Base-by-base conservation (phyloP, 768 basidiomycete genomes). In the Phanerochaete sordida region DNA sequence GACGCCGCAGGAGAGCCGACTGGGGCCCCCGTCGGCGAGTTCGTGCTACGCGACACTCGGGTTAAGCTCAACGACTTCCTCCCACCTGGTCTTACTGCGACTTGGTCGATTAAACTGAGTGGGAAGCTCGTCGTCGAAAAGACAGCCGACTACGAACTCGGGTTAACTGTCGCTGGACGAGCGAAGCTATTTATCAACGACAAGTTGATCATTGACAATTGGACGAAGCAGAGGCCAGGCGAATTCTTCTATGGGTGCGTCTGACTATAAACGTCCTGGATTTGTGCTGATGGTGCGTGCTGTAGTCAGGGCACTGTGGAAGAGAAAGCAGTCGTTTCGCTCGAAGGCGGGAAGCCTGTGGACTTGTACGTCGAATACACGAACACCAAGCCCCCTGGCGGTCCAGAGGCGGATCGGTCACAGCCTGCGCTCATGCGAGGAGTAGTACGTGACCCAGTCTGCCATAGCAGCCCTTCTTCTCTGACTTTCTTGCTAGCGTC, bases 371-470 rank as follows among this genome's bases (percentile, higher is more conserved):
- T 88, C n/a, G 80, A 84, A 63, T 87, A 84, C 65, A 84, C 83
- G n/a, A 87, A 87, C 73, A 81, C 84, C 15, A 66, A 77, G 47
- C 77, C 85, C 23, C 78, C 81, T 5, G 59, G 66, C 31, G 76
- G 76, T 7, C 74, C 72, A 7, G 79, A 81, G 21, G 75, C 78
- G 24, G 77, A 72, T 56, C 75, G 78, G 27, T 80, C 85, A 0
- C 86, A 88, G 64, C 86, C 86, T 39, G 85, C 85, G 9, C 71
- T 87, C 33, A 87, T 88, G 86, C 80, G 82, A 21, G 86, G 86
- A 62, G 81, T 88, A 65, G 85, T 88, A 68, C 51, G 82, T 72
- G 7, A 5, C 45, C 16, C 31, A 33, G 13, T 12, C n/a, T 50
- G 13, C 27, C 3, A 27, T 9, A 9, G 8, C 19, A 12, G 6